Conservation (phyloP, 1,284 basidiomycete genomes). For the Trichosporon inkin region DNA sequence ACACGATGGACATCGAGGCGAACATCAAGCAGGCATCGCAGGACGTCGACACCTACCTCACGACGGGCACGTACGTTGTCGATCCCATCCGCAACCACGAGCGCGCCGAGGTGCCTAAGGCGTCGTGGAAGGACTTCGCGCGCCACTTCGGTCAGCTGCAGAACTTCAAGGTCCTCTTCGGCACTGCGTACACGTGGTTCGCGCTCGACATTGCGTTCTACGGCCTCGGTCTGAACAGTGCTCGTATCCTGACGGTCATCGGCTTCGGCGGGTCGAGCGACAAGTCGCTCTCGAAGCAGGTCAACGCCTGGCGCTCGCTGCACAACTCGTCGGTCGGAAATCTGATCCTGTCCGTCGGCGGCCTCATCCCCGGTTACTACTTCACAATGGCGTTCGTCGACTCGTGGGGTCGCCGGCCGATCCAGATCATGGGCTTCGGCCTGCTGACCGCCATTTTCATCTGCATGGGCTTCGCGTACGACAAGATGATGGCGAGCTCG, state of each 20-base stretch:
- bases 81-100: slow-evolving; percentile 60
- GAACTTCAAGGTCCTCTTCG: slow-evolving; percentile 54
- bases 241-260: slow-evolving; percentile 57
- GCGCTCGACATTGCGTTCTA: slow-evolving; percentile 71
- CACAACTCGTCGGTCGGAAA: slow-evolving; percentile 50
- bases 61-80: slow-evolving; percentile 54
- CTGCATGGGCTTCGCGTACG: slow-evolving; percentile 63
- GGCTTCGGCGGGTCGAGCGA: slow-evolving; percentile 52
- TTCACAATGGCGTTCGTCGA: slow-evolving; percentile 46
- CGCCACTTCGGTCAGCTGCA: slow-evolving; percentile 52
- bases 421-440: slow-evolving; percentile 69
- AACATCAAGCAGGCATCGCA: slow-evolving; percentile 67
- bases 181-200: slow-evolving; percentile 61
- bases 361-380: slow-evolving; percentile 54
- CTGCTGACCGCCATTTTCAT: slow-evolving; percentile 53
- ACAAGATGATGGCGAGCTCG: slow-evolving; percentile 59
- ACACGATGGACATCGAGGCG: slow-evolving; percentile 84
- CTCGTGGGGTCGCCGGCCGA: slow-evolving; percentile 49
- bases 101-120: slow-evolving; percentile 62
- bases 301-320: slow-evolving; percentile 42
- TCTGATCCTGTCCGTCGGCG: slow-evolving; percentile 63
- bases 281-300: slow-evolving; percentile 38
- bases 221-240: slow-evolving; percentile 75
- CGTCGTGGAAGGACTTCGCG: slow-evolving; percentile 61
- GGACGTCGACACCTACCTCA: slow-evolving; percentile 63